Percentiles rank a stretch among this genome's conserved stretches.
phyloP scores from a whole-genome alignment of 495 filamentous ascomycete genomes.

The Aspergillus hancockii region DNA sequence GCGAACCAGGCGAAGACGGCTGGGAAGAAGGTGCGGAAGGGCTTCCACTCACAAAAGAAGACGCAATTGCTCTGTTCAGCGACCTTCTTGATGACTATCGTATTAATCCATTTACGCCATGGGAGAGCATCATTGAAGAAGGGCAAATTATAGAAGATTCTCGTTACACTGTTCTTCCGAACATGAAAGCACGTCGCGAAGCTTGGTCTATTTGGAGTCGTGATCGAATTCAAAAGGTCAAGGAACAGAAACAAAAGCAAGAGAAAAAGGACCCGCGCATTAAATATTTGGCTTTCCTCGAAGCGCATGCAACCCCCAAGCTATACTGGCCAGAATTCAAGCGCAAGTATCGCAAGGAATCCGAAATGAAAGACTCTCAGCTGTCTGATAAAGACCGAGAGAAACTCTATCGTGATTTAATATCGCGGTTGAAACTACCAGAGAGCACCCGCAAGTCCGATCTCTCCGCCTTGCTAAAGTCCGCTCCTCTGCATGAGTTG shows the following conservation, averaged over 20 bases:
- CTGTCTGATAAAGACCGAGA: conserved; percentile 86
- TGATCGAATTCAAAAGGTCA: conserved; percentile 68
- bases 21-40: conserved; percentile 73
- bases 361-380: conserved; percentile 74
- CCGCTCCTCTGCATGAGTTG: conserved; percentile 60
- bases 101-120: conserved; percentile 87
- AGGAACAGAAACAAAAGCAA: conserved; percentile 70
- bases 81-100: conserved; percentile 80
- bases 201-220: conserved; percentile 80
- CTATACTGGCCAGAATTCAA: conserved; percentile 97
- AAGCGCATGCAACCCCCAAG: conserved; percentile 80
- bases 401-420: conserved; percentile 86
- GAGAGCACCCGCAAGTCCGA: conserved; percentile 77
- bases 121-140: conserved; percentile 84
- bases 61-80: conserved; percentile 73
- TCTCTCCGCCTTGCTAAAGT: conserved; percentile 72
- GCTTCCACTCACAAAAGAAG: conserved; percentile 64
- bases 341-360: conserved; percentile 80
- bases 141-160: conserved; percentile 81
- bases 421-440: conserved; percentile 74
- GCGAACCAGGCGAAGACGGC: conserved; percentile 61
- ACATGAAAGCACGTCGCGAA: conserved; percentile 78
- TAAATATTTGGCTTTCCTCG: conserved; percentile 79
- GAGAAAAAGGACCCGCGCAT: conserved; percentile 85
- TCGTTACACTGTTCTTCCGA: conserved; percentile 79